A percentile compares a stretch with the other conserved stretches of the same genome.
Conservation (phyloP, 495 filamentous ascomycete species). For the Staphylotrichum tortipilum region DNA sequence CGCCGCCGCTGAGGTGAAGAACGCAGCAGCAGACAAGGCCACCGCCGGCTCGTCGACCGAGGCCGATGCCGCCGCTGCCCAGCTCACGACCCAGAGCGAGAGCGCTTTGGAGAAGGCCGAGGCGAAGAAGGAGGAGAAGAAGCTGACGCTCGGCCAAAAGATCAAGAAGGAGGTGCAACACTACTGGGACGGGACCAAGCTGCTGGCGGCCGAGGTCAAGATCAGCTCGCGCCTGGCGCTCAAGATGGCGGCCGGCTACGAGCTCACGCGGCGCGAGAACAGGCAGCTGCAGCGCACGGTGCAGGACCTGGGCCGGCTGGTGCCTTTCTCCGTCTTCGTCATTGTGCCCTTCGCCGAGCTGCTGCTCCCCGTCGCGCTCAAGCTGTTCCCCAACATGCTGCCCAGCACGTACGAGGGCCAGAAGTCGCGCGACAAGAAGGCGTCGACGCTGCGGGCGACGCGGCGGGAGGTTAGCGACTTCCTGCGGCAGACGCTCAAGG, state of each 20-base stretch:
- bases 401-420: slow-evolving; percentile 96
- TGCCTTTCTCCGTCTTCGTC: slow-evolving; percentile 94
- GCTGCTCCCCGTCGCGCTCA: slow-evolving; percentile 86
- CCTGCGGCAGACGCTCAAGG: slow-evolving; percentile 78
- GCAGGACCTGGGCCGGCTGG: slow-evolving; percentile 82
- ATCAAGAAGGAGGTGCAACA: slow-evolving; percentile 86
- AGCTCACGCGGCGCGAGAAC: slow-evolving; percentile 87
- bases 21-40: slow-evolving; percentile 24
- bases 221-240: slow-evolving; percentile 85
- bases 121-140: slow-evolving; percentile 65
- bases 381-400: slow-evolving; percentile 91
- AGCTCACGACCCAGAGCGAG: slow-evolving; percentile 29
- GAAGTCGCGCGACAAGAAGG: slow-evolving; percentile 80
- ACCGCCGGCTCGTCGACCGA: slow-evolving; percentile 19
- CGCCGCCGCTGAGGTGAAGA: slow-evolving; percentile 23
- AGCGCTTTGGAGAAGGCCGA: slow-evolving; percentile 19
- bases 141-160: slow-evolving; percentile 79
- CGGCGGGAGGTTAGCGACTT: slow-evolving; percentile 92
- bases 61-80: slow-evolving; percentile 21
- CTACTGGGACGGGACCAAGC: slow-evolving; percentile 99
- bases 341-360: slow-evolving; percentile 95
- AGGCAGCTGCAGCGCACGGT: slow-evolving; percentile 88
- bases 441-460: slow-evolving; percentile 69
- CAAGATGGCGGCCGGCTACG: slow-evolving; percentile 97
- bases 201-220: slow-evolving; percentile 82